These are phyloP conservation scores for Orbilia ellipsospora DNA, from an alignment of 2,329 filamentous ascomycete genomes.

Conservation along the genomic window DNA sequence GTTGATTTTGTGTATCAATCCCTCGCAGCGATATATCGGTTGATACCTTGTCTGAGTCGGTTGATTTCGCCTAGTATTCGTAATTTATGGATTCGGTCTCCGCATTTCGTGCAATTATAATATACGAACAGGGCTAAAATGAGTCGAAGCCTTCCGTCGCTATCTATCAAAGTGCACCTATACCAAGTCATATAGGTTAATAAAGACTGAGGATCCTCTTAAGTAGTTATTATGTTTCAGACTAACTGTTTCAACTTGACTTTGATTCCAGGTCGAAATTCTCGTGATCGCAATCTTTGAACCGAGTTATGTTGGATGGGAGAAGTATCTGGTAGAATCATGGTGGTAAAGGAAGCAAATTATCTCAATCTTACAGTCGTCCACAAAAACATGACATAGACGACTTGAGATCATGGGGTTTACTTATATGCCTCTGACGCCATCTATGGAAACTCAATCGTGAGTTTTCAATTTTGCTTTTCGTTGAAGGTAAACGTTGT, in stretches of 20 bases:
- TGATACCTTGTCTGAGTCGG: neutral
- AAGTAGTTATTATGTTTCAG: too few relatives aligned
- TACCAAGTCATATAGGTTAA: neutral
- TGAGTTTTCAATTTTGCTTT: slow-evolving; percentile 19
- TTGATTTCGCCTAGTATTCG: slow-evolving; percentile 27
- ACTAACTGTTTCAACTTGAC: slow-evolving; percentile 40
- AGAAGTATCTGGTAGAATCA: slow-evolving; percentile 14
- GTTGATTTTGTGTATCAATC: too few relatives aligned
- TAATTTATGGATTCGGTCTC: slow-evolving; percentile 23
- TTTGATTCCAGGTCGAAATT: slow-evolving; percentile 1
- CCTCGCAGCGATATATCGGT: neutral
- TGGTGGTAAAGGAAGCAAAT: slow-evolving; percentile 1
- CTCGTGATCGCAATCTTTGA: slow-evolving; percentile 9
- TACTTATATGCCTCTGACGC: slow-evolving; percentile 47
- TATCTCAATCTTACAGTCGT: slow-evolving; percentile 17
- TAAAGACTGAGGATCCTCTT: neutral
- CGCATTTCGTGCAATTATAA: slow-evolving; percentile 26
- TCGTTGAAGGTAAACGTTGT: slow-evolving; percentile 13
- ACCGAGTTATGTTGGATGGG: slow-evolving; percentile 5
- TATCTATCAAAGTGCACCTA: slow-evolving; percentile 34
- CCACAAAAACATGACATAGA: slow-evolving; percentile 36
- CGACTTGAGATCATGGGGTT: slow-evolving; percentile 17
- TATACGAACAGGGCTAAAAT: slow-evolving; percentile 28
- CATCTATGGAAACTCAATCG: slow-evolving; percentile 19
- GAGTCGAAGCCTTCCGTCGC: slow-evolving; percentile 14